A percentile compares a stretch with the other conserved stretches of the same genome.
phyloP scores from a whole-genome alignment of 345 rosid genomes.

The Arabis alpina region DNA sequence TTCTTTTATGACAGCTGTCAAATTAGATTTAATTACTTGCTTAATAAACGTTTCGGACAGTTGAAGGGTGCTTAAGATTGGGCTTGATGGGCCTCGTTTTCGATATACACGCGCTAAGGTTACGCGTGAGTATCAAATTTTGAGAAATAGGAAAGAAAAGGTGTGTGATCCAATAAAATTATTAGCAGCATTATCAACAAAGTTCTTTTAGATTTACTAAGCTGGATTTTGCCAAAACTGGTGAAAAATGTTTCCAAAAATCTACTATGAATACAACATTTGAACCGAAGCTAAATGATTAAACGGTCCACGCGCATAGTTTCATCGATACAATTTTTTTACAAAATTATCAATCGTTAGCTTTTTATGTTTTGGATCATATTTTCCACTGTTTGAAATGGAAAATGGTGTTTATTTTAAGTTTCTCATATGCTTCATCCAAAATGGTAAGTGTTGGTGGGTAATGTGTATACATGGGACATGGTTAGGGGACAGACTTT shows the following conservation, averaged over 20 bases:
- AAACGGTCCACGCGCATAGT: no score
- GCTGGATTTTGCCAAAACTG: no score
- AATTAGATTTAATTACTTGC: conserved; percentile 6
- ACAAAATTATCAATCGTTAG: background rate
- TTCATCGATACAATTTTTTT: background rate
- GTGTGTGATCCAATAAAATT: conserved; percentile 33
- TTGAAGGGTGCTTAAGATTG: conserved; percentile 23
- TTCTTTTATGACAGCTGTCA: conserved; percentile 5
- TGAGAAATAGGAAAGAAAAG: conserved; percentile 21
- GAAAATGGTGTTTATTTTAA: background rate
- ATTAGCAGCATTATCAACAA: conserved; percentile 32
- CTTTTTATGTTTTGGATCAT: background rate
- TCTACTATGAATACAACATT: no score
- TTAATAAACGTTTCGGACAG: conserved; percentile 28
- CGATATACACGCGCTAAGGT: conserved; percentile 22
- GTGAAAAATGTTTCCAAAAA: no score
- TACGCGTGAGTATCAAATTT: conserved; percentile 24
- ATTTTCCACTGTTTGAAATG: background rate
- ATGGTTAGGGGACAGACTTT: conserved; percentile 11
- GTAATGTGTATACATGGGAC: background rate
- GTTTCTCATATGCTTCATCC: background rate
- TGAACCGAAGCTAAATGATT: no score
- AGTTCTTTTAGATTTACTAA: no score
- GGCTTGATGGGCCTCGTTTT: conserved; percentile 37
- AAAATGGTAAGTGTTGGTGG: background rate